Percentiles rank a stretch among this genome's conserved stretches.
Evolutionary conservation across 164 flowering plant species (phyloP).

Genomic region (Sextonia rubra): DNA sequence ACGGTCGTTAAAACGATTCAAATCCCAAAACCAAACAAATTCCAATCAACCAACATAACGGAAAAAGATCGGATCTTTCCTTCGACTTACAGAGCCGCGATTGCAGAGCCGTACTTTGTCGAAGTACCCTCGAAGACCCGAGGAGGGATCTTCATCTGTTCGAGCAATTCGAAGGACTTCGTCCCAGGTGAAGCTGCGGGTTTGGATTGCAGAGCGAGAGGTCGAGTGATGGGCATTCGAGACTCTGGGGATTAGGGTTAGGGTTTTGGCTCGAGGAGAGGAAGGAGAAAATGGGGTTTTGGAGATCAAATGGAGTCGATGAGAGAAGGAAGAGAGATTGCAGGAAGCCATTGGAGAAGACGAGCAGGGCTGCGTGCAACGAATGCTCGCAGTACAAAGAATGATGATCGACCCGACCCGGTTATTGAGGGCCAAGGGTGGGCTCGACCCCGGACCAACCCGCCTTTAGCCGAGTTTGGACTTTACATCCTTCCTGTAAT

Average conservation of each 20-base stretch:
- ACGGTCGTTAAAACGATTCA: not conserved
- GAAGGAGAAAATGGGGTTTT: not conserved
- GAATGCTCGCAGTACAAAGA: no score
- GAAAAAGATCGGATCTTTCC: not conserved
- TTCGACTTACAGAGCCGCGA: conserved; percentile 14
- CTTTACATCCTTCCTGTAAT: no score
- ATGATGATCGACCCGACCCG: no score
- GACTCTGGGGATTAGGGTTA: not conserved
- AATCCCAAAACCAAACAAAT: conserved; percentile 2
- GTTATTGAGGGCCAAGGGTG: no score
- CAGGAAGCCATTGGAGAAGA: conserved; percentile 7
- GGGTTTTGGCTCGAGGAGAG: not conserved
- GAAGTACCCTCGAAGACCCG: conserved; percentile 3
- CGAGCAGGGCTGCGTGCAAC: no score
- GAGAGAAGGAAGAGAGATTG: not conserved
- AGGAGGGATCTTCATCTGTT: not conserved
- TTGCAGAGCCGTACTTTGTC: conserved; percentile 14
- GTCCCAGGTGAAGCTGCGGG: conserved; percentile 12
- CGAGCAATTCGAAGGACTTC: conserved; percentile 6
- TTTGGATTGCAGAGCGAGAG: not conserved
- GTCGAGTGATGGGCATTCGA: not conserved
- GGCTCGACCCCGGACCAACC: no score
- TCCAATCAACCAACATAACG: not conserved
- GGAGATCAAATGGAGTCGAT: not conserved
- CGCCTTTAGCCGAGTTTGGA: no score